Conservation (phyloP, 345 rosid species). For the Hypericum androsaemum region DNA sequence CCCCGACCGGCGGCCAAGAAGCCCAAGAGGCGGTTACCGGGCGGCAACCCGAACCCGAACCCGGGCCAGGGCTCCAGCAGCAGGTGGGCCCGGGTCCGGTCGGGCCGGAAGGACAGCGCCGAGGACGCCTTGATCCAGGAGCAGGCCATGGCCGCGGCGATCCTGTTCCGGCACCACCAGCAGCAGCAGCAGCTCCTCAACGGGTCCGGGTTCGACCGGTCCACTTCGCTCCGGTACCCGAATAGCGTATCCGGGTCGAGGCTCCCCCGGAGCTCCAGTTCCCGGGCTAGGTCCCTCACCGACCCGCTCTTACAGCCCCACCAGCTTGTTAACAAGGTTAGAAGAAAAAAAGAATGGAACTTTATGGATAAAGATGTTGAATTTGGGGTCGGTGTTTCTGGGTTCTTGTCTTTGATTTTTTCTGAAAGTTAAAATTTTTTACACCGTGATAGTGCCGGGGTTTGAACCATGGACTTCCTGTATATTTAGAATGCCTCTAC, state of each 20-base stretch:
- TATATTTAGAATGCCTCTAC: no score
- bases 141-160: constrained; percentile 75
- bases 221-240: constrained; percentile 57
- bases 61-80: constrained; percentile 10
- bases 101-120: constrained; percentile 44
- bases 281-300: constrained; percentile 73
- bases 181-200: constrained; percentile 21
- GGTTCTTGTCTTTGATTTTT: no score
- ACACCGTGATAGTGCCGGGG: no score
- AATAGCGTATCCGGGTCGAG: constrained; percentile 36
- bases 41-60: constrained; percentile 8
- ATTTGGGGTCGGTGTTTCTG: no score
- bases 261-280: constrained; percentile 82
- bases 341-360: no score
- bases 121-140: constrained; percentile 49
- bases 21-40: constrained; percentile 13
- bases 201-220: constrained; percentile 60
- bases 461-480: no score
- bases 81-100: constrained; percentile 42
- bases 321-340: constrained; percentile 81
- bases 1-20: constrained; percentile 4
- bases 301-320: constrained; percentile 87
- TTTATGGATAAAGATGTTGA: no score
- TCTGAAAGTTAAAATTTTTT: no score
- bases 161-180: constrained; percentile 52